A percentile compares a stretch with the other conserved stretches of the same genome.
These are phyloP conservation scores for Fraxinus quadrangulata DNA, from an alignment of 257 asterid species.

Conservation along the genomic window DNA sequence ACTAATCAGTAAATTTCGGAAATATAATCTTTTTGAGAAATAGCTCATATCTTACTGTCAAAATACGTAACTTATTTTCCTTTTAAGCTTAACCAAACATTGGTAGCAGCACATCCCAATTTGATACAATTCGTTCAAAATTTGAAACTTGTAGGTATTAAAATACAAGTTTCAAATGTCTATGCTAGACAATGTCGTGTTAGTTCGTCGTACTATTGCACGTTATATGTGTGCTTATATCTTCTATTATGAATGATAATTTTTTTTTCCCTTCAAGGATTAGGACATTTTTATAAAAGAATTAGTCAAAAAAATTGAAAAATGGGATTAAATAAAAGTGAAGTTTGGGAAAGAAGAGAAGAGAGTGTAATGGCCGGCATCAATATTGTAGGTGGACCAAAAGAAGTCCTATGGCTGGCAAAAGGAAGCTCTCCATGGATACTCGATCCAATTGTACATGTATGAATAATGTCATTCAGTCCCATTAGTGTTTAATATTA, in stretches of 20 bases:
- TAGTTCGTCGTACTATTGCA: neutral
- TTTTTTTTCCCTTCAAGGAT: neutral
- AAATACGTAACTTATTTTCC: neutral
- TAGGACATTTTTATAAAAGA: neutral
- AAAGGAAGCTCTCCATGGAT: neutral
- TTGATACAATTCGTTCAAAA: neutral
- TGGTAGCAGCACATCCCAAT: neutral
- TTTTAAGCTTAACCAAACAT: neutral
- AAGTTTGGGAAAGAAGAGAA: constrained; percentile 10
- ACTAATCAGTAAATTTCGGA: no score
- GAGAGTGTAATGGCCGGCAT: constrained; percentile 43
- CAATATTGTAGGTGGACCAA: constrained; percentile 33
- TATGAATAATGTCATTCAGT: no score
- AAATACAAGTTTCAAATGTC: no score
- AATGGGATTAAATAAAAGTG: neutral
- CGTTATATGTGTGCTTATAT: neutral
- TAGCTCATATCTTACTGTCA: no score
- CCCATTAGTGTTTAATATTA: no score
- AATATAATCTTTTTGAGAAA: neutral
- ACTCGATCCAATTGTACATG: neutral
- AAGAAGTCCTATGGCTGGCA: constrained; percentile 20
- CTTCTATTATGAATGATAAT: neutral
- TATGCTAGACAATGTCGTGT: neutral
- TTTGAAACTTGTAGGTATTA: neutral
- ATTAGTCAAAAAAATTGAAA: neutral